Base-by-base conservation (phyloP, 768 basidiomycete genomes). In the Leccinum variicolor region DNA sequence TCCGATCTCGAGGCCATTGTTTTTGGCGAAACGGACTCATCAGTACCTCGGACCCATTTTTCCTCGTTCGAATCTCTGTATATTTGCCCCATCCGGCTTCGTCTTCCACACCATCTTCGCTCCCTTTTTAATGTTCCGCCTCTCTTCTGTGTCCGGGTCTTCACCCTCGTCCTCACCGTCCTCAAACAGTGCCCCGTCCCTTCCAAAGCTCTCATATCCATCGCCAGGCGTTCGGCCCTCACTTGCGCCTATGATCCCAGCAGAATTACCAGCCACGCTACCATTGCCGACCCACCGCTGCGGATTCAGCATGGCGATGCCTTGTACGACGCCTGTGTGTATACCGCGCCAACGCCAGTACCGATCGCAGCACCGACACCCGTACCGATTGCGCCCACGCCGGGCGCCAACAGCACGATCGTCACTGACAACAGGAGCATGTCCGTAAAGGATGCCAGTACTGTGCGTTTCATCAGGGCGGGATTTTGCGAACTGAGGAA, bases 391-490 rank as follows among this genome's bases (percentile, higher is more conserved):
- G 87, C 86, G 9, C 87, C 85, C 1, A 89, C 90, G 0, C 87
- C 86, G 3, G 3, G 86, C 85, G 19, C 86, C 86, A 5, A 83
- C 81, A 1, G 88, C 85, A 14, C 90, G 69, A 98, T 96, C 1
- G 95, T 97, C 17, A 99, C 97, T 0, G 97, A 96, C 0, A 98
- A 77, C 0, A 98, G 77, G 6, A 99, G 84, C 1, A 93, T 82
- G 59, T 91, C 87, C 3, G 91, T 90, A 72, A 99, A 98, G 0
- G 93, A 91, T 0, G 93, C 89, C 1, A 98, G 81, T 8, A 98
- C 91, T 64, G 90, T 97, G 43, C 92, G 86, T 67, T 99, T 99
- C 58, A 95, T 84, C 60, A 85, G 84, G 1, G 93, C 93, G 0
- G 96, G 96, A 66, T 98, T 96, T 53, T 88, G 82, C 1, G 94